phyloP scores from a whole-genome alignment of 495 filamentous ascomycete species.

The Trichoderma orchidacearum region DNA sequence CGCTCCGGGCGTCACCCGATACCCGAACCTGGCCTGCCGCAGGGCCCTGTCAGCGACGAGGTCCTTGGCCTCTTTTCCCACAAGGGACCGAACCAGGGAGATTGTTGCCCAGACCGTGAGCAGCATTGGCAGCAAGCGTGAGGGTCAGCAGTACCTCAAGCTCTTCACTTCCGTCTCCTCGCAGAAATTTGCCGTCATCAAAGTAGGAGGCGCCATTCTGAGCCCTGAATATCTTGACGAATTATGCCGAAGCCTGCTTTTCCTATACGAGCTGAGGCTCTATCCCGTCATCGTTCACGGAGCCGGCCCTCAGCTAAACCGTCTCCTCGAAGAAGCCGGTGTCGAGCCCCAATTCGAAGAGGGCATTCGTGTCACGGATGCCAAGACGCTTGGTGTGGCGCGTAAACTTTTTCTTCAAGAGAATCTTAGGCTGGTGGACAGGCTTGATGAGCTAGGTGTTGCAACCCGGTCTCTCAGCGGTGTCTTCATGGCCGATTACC shows the following conservation, averaged over 20 bases:
- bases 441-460: conserved; percentile 81
- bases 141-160: conserved; percentile 96
- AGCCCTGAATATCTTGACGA: conserved; percentile 80
- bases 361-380: conserved; percentile 90
- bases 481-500: conserved; percentile 88
- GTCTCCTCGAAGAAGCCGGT: conserved; percentile 77
- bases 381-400: conserved; percentile 84
- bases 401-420: conserved; percentile 88
- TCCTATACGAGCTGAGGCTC: conserved; percentile 90
- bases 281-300: conserved; percentile 96
- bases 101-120: conserved; percentile 90
- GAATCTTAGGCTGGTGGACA: conserved; percentile 90
- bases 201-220: conserved; percentile 94
- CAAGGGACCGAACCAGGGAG: conserved; percentile 48
- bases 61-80: conserved; percentile 16
- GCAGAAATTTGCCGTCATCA: conserved; percentile 97
- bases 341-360: conserved; percentile 95
- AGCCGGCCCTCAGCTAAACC: conserved; percentile 92
- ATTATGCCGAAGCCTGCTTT: conserved; percentile 74
- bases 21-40: conserved; percentile 14
- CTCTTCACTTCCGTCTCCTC: conserved; percentile 96
- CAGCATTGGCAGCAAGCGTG: conserved; percentile 92
- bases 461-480: conserved; percentile 83
- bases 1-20: neutral
- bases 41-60: conserved; percentile 20